A percentile compares a stretch with the other conserved stretches of the same genome.
These are phyloP conservation scores for Schwanniomyces occidentalis DNA, from an alignment of 805 yeast species.

Conservation along the genomic window DNA sequence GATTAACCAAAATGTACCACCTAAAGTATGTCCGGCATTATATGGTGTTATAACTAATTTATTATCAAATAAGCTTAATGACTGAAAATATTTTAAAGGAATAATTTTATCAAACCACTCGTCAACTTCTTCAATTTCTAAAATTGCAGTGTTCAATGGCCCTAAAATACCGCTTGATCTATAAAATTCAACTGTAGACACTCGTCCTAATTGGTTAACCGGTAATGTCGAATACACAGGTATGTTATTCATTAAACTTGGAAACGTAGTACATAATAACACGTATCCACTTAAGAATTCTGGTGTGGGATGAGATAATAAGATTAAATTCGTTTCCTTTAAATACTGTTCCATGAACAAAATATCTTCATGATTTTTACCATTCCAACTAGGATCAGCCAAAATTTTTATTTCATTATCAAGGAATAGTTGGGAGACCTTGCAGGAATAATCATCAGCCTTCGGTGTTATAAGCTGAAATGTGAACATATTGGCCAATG, in stretches of 20 bases:
- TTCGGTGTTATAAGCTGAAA: slow-evolving; percentile 34
- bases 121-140: slow-evolving; percentile 76
- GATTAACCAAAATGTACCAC: slow-evolving; percentile 89
- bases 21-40: slow-evolving; percentile 90
- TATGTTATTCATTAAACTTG: slow-evolving; percentile 55
- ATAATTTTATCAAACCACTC: slow-evolving; percentile 70
- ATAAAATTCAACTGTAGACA: slow-evolving; percentile 81
- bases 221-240: slow-evolving; percentile 92
- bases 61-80: slow-evolving; percentile 61
- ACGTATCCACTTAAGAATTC: slow-evolving; percentile 81
- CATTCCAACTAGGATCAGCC: slow-evolving; percentile 80
- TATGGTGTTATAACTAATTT: slow-evolving; percentile 74
- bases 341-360: slow-evolving; percentile 35
- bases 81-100: slow-evolving; percentile 77
- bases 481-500: too few species aligned
- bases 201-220: slow-evolving; percentile 79
- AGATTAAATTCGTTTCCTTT: slow-evolving; percentile 58
- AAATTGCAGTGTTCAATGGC: slow-evolving; percentile 54
- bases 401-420: slow-evolving; percentile 55
- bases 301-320: slow-evolving; percentile 85
- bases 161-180: slow-evolving; percentile 74
- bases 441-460: slow-evolving; percentile 26
- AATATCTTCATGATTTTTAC: slow-evolving; percentile 36
- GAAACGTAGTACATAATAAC: slow-evolving; percentile 57
- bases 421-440: slow-evolving; percentile 56